phyloP scores from a whole-genome alignment of 495 filamentous ascomycete genomes.

The Xylona heveae region DNA sequence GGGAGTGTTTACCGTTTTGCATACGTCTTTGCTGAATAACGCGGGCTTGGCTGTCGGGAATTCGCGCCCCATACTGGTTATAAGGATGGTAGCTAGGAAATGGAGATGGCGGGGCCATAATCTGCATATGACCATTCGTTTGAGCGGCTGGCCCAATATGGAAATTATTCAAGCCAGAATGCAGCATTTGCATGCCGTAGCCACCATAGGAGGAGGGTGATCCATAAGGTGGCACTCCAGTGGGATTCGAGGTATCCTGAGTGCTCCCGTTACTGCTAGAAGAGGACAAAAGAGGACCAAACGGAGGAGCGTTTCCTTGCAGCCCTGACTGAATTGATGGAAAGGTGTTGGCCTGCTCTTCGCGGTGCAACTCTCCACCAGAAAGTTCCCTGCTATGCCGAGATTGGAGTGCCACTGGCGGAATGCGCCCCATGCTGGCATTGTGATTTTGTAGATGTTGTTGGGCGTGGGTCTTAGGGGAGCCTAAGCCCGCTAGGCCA shows the following conservation, averaged over 20 bases:
- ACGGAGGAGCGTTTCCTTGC: constrained; percentile 56
- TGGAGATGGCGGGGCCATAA: constrained; percentile 24
- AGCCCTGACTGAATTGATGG: constrained; percentile 44
- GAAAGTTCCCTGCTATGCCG: constrained; percentile 50
- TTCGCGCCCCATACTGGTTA: constrained; percentile 17
- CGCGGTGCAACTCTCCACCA: constrained; percentile 16
- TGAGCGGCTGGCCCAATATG: constrained; percentile 23
- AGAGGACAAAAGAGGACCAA: constrained; percentile 26
- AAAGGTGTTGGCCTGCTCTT: constrained; percentile 14
- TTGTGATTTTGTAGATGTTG: constrained; percentile 70
- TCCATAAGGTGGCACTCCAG: constrained; percentile 13
- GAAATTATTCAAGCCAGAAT: constrained; percentile 36
- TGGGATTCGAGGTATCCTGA: background rate
- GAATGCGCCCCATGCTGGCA: constrained; percentile 58
- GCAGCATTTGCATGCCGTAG: constrained; percentile 34
- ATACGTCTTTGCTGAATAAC: constrained; percentile 46
- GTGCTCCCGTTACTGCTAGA: no score
- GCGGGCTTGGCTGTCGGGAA: constrained; percentile 44
- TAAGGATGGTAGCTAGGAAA: constrained; percentile 27
- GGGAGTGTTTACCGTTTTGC: constrained; percentile 38
- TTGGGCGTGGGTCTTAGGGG: constrained; percentile 43
- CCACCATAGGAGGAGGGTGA: constrained; percentile 22
- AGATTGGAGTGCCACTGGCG: constrained; percentile 32
- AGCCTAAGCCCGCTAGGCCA: constrained; percentile 7
- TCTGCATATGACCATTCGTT: constrained; percentile 14